phyloP scores from a whole-genome alignment of 2,329 filamentous ascomycete species.

The Sporothrix brasiliensis region DNA sequence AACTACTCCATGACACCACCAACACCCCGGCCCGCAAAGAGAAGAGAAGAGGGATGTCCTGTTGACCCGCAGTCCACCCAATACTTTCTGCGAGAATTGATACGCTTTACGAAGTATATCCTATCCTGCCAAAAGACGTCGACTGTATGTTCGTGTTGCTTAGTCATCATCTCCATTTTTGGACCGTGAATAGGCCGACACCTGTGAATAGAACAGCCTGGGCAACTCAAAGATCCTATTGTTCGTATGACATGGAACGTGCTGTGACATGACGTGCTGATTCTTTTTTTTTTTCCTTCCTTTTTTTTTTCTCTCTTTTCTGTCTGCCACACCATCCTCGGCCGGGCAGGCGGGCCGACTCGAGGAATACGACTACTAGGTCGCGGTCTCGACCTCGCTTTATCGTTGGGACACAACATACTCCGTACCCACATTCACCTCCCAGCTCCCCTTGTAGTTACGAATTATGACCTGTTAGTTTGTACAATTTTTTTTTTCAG shows the following conservation, averaged over 20 bases:
- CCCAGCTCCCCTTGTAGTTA: no score
- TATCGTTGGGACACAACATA: not conserved
- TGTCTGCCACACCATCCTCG: not conserved
- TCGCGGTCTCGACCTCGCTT: constrained; percentile 14
- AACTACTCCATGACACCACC: not conserved
- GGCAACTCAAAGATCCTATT: not conserved
- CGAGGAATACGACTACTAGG: not conserved
- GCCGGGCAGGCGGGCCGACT: constrained; percentile 32
- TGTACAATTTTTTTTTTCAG: no score
- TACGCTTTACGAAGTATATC: not conserved
- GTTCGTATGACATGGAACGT: not conserved
- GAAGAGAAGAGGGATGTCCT: not conserved
- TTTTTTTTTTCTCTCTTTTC: not conserved
- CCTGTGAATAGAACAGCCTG: not conserved
- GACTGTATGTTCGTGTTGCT: not conserved
- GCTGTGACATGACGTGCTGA: not conserved
- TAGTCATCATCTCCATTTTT: not conserved
- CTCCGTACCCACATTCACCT: not conserved
- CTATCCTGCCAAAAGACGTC: not conserved
- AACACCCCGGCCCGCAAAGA: constrained; percentile 16
- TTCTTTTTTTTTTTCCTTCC: not conserved
- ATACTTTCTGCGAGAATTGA: constrained; percentile 21
- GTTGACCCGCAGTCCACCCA: not conserved
- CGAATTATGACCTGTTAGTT: no score
- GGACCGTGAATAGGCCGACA: not conserved